phyloP scores from a whole-genome alignment of 441 rosid species.

The Codiaeum variegatum region DNA sequence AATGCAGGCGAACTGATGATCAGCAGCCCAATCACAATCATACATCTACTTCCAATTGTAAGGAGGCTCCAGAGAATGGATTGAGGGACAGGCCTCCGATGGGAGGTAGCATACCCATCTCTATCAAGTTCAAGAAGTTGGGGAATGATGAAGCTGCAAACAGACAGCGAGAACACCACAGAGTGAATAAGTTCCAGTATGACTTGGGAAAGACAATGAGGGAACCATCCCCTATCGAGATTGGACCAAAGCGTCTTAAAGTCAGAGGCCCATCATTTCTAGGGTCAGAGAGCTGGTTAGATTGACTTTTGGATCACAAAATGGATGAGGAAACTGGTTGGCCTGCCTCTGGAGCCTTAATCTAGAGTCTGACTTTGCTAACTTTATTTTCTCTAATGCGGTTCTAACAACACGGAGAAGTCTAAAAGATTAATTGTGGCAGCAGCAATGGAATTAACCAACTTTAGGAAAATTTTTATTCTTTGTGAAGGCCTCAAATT shows the following conservation, averaged over 20 bases:
- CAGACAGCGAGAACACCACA: constrained; percentile 34
- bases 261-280: constrained; percentile 58
- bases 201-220: constrained; percentile 34
- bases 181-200: constrained; percentile 36
- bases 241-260: constrained; percentile 76
- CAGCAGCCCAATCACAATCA: constrained; percentile 34
- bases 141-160: constrained; percentile 34
- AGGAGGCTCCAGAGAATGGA: constrained; percentile 34
- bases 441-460: constrained; percentile 44
- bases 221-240: constrained; percentile 43
- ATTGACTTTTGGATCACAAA: constrained; percentile 31
- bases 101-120: constrained; percentile 38
- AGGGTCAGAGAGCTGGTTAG: constrained; percentile 45
- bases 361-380: constrained; percentile 50
- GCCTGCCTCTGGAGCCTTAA: constrained; percentile 31
- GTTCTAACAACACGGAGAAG: constrained; percentile 47
- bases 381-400: constrained; percentile 47
- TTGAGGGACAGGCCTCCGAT: constrained; percentile 33
- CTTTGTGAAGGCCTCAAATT: constrained; percentile 54
- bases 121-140: constrained; percentile 46
- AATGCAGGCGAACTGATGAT: constrained; percentile 35
- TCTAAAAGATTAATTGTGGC: constrained; percentile 40
- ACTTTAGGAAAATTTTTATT: constrained; percentile 54
- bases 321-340: constrained; percentile 22
- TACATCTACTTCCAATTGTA: constrained; percentile 19